Conservation (phyloP, 1,139 yeast genomes). For the Kodamaea fungicola region DNA sequence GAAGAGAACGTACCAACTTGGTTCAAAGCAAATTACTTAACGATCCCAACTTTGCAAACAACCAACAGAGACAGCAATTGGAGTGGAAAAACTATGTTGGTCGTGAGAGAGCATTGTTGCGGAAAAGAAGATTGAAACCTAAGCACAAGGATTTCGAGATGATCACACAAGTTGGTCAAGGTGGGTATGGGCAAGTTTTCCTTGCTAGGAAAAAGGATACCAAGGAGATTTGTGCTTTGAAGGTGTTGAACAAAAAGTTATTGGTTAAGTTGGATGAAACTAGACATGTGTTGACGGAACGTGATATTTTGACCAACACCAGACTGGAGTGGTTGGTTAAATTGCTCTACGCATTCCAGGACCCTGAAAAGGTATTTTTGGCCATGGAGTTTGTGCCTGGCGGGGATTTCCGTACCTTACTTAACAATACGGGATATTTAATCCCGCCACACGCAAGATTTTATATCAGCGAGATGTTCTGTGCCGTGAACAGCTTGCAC, state of each 20-base stretch:
- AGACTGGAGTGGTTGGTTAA: conserved; percentile 96
- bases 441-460: conserved; percentile 95
- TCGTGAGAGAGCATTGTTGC: conserved; percentile 77
- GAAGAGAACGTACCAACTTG: conserved; percentile 73
- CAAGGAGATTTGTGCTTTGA: conserved; percentile 91
- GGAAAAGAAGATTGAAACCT: conserved; percentile 89
- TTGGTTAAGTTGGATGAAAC: conserved; percentile 91
- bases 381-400: conserved; percentile 99
- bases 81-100: conserved; percentile 84
- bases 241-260: conserved; percentile 83
- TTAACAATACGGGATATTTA: conserved; percentile 88
- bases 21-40: conserved; percentile 56
- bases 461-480: conserved; percentile 94
- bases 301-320: conserved; percentile 93
- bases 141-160: conserved; percentile 93
- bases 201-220: conserved; percentile 93
- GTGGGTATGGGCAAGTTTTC: conserved; percentile 98
- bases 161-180: conserved; percentile 98
- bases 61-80: conserved; percentile 49
- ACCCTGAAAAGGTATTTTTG: conserved; percentile 79
- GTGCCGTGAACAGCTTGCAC: conserved; percentile 89
- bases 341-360: conserved; percentile 92
- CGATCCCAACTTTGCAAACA: conserved; percentile 36
- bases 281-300: conserved; percentile 90
- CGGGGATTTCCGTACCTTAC: conserved; percentile 93